Evolutionary conservation across 768 basidiomycete species (phyloP), one percentile per base, ranked within the genome.

Genomic region (Boletus sensibilis): DNA sequence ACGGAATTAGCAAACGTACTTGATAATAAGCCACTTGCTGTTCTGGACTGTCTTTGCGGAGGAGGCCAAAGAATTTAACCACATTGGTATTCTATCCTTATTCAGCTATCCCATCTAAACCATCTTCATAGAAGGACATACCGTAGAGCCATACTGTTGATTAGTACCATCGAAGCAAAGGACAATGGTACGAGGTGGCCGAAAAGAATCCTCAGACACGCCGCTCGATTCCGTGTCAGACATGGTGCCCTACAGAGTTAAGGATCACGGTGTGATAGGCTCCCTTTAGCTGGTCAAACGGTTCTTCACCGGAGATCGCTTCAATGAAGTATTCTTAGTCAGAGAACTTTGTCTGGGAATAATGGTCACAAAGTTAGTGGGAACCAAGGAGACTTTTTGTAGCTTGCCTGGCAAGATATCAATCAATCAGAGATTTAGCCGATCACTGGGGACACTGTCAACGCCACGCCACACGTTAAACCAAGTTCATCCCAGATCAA

Each of bases 131-230:
- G 33, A 25, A 34, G 25, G 56, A 57, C 81, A 31, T 58, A 85
- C 86, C 54, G 68, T 63, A 4, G 70, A 66, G 57, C 76, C 71
- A 58, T 80, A 88, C 61, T 83, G 77, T 52, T 75, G 75, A 2
- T 77, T 68, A 4, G 88, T 88, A 13, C 88, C 88, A 60, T 90
- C 88, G 63, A 90, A 90, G 68, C 85, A 87, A 23, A 89, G 73
- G 31, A 88, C 74, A 29, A 87, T 76, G 0, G 78, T 78, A 33
- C 82, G 78, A 11, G 76, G 64, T 40, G 55, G 51, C 12, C 56
- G 54, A 33, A 20, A 23, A 21, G 42, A 45, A 34, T 50, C 53
- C 13, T 29, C 8, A 8, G 55, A 48, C 8, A 49, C 6, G 25
- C 58, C 33, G 29, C 35, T 50, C 11, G 31, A 37, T 25, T 44